Conservation (phyloP, 192 early-diverging fungal species). For the Entomortierella beljakovae region DNA sequence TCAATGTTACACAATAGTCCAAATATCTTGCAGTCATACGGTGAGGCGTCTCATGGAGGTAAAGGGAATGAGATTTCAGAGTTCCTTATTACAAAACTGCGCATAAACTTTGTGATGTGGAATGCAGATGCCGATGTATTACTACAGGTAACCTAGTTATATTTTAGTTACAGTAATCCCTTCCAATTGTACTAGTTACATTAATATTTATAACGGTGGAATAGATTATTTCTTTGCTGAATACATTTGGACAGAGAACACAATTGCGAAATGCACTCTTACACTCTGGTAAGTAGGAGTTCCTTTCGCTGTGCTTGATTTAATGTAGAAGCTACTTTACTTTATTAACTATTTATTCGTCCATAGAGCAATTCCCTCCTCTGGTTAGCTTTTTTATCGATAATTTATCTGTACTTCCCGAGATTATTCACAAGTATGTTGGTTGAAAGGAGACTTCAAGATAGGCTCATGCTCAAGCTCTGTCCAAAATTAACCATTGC, state of each 20-base stretch:
- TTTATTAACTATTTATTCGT: constrained; percentile 7
- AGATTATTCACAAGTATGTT: constrained; percentile 68
- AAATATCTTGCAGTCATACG: constrained; percentile 67
- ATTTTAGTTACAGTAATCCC: background rate
- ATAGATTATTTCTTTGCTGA: constrained; percentile 58
- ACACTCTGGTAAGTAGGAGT: constrained; percentile 55
- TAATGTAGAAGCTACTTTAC: too few relatives aligned
- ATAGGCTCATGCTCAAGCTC: background rate
- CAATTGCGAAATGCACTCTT: constrained; percentile 61
- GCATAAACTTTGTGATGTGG: constrained; percentile 76
- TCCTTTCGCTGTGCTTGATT: too few relatives aligned
- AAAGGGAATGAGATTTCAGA: constrained; percentile 68
- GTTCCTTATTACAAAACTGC: constrained; percentile 69
- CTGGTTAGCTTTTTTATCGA: constrained; percentile 71
- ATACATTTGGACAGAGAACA: constrained; percentile 56
- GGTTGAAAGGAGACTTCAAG: background rate
- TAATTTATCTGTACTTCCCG: constrained; percentile 67
- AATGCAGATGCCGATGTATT: constrained; percentile 76
- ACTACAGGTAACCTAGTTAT: constrained; percentile 59
- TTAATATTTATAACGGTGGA: background rate
- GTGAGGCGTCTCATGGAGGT: constrained; percentile 61
- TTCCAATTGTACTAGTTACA: background rate
- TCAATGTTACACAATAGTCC: constrained; percentile 48
- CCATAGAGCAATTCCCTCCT: constrained; percentile 64
- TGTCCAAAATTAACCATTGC: too few relatives aligned